Percentiles rank a stretch among this genome's conserved stretches.
Evolutionary conservation across 441 rosid species (phyloP).

Genomic region (Codiaeum variegatum): DNA sequence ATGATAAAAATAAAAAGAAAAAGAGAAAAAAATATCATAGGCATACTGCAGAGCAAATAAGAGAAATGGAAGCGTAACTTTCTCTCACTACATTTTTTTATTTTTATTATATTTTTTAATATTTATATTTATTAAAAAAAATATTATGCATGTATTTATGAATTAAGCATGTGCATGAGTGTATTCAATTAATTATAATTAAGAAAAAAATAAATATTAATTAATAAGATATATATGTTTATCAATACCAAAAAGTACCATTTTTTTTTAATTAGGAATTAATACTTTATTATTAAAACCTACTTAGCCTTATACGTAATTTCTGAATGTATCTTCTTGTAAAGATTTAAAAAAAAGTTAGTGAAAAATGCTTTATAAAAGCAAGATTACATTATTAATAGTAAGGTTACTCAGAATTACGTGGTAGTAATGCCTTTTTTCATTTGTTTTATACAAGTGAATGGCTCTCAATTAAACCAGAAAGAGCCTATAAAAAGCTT

Average conservation of each 20-base stretch:
- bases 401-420: constrained; percentile 10
- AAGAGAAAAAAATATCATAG: constrained; percentile 96
- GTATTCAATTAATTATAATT: background rate
- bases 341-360: constrained; percentile 14
- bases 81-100: background rate
- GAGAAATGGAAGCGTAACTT: constrained; percentile 93
- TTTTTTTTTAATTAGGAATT: too few relatives aligned
- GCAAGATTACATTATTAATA: constrained; percentile 8
- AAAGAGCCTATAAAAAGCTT: background rate
- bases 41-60: constrained; percentile 86
- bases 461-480: background rate
- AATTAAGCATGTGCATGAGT: background rate
- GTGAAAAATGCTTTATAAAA: constrained; percentile 15
- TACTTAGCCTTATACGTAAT: background rate
- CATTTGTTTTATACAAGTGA: constrained; percentile 9
- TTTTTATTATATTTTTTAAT: background rate
- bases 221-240: too few relatives aligned
- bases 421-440: constrained; percentile 8
- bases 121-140: background rate
- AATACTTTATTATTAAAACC: too few relatives aligned
- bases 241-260: too few relatives aligned
- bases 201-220: background rate
- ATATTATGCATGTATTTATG: background rate
- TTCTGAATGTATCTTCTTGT: background rate
- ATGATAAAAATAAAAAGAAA: constrained; percentile 64